These are phyloP conservation scores for Paraphoma chrysanthemicola DNA, from an alignment of 2,329 filamentous ascomycete species.

Conservation along the genomic window DNA sequence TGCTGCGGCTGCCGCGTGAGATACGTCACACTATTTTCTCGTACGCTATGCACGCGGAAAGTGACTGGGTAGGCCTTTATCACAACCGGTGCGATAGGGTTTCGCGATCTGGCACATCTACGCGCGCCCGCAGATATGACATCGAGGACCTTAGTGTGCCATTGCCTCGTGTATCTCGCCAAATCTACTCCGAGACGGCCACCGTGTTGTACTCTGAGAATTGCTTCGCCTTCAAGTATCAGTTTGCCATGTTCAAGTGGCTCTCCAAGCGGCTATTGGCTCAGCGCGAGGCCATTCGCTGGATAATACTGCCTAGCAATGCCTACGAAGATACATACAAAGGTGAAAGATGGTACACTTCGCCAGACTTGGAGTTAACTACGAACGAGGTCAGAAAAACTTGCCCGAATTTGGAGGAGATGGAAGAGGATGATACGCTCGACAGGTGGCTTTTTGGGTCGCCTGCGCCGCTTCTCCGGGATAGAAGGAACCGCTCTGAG, in stretches of 20 bases:
- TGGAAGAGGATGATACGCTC: neutral
- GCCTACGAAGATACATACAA: too few species aligned
- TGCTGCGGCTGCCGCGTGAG: slow-evolving; percentile 6
- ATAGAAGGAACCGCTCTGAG: neutral
- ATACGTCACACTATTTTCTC: slow-evolving; percentile 5
- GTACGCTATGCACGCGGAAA: neutral
- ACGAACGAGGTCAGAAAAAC: neutral
- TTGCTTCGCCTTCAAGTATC: neutral
- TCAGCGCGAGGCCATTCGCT: neutral
- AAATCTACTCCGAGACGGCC: neutral
- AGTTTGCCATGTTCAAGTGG: neutral
- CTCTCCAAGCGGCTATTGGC: neutral
- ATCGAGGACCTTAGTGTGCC: neutral
- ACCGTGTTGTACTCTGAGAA: neutral
- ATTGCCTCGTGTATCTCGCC: neutral
- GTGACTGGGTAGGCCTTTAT: neutral
- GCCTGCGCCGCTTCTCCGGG: neutral
- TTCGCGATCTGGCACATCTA: neutral
- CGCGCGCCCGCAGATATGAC: neutral
- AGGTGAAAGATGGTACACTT: too few species aligned
- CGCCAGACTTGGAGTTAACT: neutral
- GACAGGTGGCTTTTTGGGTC: neutral
- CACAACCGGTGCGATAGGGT: neutral
- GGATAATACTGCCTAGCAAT: neutral
- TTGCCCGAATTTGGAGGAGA: neutral